Evolutionary conservation across 495 filamentous ascomycete species (phyloP).

Genomic region (Jackrogersella multiformis): DNA sequence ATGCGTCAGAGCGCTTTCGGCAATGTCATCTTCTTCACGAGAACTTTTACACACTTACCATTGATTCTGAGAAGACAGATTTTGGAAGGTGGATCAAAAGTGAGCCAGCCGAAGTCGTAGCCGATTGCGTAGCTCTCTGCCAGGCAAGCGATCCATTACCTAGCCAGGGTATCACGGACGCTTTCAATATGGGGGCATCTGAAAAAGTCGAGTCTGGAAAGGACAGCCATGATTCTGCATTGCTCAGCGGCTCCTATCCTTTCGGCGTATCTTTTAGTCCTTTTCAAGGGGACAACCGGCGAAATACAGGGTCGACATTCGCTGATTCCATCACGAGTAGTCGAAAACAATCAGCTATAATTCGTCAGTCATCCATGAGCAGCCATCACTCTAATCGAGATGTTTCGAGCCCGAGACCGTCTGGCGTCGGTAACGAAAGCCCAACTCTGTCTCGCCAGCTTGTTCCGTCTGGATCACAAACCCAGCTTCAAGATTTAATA

Average conservation of each 20-base stretch:
- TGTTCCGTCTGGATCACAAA: slow-evolving; percentile 54
- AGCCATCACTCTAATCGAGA: slow-evolving; percentile 54
- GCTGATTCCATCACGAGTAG: slow-evolving; percentile 48
- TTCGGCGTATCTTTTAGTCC: slow-evolving; percentile 31
- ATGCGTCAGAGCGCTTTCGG: slow-evolving; percentile 72
- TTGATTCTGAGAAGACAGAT: slow-evolving; percentile 76
- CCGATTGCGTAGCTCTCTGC: slow-evolving; percentile 69
- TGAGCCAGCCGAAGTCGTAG: slow-evolving; percentile 75
- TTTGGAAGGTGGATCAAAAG: slow-evolving; percentile 75
- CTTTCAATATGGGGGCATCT: slow-evolving; percentile 4
- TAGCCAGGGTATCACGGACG: slow-evolving; percentile 6
- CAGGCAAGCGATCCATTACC: slow-evolving; percentile 36
- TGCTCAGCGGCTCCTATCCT: slow-evolving; percentile 51
- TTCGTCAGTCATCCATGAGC: slow-evolving; percentile 51
- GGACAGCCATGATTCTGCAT: slow-evolving; percentile 36
- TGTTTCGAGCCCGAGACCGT: slow-evolving; percentile 50
- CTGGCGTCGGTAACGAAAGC: slow-evolving; percentile 59
- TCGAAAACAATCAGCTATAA: slow-evolving; percentile 39
- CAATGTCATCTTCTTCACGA: slow-evolving; percentile 74
- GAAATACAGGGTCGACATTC: slow-evolving; percentile 59
- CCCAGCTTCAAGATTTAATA: slow-evolving; percentile 64
- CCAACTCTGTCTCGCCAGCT: slow-evolving; percentile 64
- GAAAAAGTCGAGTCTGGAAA: slow-evolving; percentile 33
- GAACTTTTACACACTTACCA: slow-evolving; percentile 75
- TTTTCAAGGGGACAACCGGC: slow-evolving; percentile 49